Evolutionary conservation across 345 rosid genomes (phyloP), one percentile per base, ranked within the genome.

Genomic region (Mercurialis annua): DNA sequence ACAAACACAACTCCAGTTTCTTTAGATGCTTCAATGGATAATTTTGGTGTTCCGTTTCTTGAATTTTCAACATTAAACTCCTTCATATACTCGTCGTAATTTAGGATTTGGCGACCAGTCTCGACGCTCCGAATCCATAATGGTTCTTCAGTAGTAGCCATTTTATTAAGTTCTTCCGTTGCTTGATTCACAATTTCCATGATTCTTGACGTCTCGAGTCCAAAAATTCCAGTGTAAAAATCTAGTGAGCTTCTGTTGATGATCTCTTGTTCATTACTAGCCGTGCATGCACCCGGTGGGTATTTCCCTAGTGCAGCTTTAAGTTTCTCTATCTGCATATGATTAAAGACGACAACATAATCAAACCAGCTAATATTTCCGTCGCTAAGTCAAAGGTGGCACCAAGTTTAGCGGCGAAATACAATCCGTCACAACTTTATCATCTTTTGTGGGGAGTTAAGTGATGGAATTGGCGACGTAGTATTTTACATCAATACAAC

Each of bases 91-190:
- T 87, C 97, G 6, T 94, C 99, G 34, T 94, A 94, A 75, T 94
- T 94, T 23, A 92, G 98, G 57, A 94, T 94, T 66, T 94, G 97
- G 2, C 98, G 88, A 31, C 92, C 92, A 0, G 98, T 89, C 84
- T 94, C 99, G 2, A 94, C 77, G 71, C 99, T 92, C 43, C 89
- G 82, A 66, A 94, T 71, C 99, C 99, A 94, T 1, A 94, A 81
- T 3, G 99, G 98, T 23, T 86, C 86, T 0, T 75, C 78, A 0
- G 89, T 85, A 10, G 85, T 78, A 49, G 96, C 98, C 99, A 94
- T 94, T 76, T 73, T 85, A 54, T 75, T 81, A 46, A 94, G 80
- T 78, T 94, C 98, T 73, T 87, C 93, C 80, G 77, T 76, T 51
- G 93, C 97, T 75, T 88, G 90, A 74, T 82, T 87, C 20, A 76